Evolutionary conservation across 2,329 filamentous ascomycete species (phyloP).

Genomic region (Aspergillus awamori): DNA sequence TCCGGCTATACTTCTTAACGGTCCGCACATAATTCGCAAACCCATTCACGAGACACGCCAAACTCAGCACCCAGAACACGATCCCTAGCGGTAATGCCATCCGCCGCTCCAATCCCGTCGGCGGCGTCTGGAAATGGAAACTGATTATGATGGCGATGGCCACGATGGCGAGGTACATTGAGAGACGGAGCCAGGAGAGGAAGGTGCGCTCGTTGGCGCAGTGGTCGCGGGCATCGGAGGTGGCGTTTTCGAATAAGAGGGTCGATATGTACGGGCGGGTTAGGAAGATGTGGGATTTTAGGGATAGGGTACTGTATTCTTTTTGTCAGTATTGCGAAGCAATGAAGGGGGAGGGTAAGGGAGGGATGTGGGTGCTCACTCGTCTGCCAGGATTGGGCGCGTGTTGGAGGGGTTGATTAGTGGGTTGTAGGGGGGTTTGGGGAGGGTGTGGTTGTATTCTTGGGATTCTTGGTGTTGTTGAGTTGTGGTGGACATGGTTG

Average conservation of each 20-base stretch:
- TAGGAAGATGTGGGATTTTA: conserved; percentile 50
- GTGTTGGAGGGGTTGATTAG: conserved; percentile 1
- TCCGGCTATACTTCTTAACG: conserved; percentile 78
- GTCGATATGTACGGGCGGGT: conserved; percentile 59
- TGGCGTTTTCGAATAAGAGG: conserved; percentile 67
- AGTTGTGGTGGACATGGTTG: neutral
- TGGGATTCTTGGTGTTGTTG: neutral
- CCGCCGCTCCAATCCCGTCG: conserved; percentile 69
- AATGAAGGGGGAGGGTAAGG: neutral
- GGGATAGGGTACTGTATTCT: conserved; percentile 20
- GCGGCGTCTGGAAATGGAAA: conserved; percentile 81
- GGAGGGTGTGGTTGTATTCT: neutral
- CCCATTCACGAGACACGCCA: conserved; percentile 76
- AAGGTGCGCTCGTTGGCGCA: conserved; percentile 73
- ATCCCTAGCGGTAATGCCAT: conserved; percentile 83
- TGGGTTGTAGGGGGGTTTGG: conserved; percentile 3
- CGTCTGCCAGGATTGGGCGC: neutral
- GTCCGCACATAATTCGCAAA: conserved; percentile 83
- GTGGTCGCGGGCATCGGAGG: conserved; percentile 68
- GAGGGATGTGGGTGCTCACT: neutral
- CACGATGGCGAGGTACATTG: conserved; percentile 88
- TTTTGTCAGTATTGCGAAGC: neutral
- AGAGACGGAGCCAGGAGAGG: conserved; percentile 85
- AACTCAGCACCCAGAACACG: conserved; percentile 81
- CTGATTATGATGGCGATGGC: conserved; percentile 87